phyloP scores from a whole-genome alignment of 2,329 filamentous ascomycete genomes.

The Monosporascus cannonballus region DNA sequence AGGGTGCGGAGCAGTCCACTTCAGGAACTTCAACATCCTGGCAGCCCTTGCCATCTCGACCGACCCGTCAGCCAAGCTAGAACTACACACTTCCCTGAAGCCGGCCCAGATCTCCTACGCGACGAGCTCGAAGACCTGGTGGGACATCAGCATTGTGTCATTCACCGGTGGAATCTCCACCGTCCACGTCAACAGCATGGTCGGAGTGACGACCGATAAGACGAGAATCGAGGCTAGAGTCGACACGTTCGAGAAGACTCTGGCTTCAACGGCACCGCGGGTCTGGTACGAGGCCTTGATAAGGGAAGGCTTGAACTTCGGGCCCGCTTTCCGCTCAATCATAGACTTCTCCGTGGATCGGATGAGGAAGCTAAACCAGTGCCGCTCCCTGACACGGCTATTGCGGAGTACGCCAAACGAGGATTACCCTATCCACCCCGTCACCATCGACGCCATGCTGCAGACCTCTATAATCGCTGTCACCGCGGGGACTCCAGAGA shows the following conservation, averaged over 20 bases:
- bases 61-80: neutral
- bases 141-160: constrained; percentile 5
- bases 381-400: constrained; percentile 2
- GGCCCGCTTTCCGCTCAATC: constrained; percentile 6
- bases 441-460: constrained; percentile 7
- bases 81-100: constrained; percentile 3
- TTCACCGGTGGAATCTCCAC: neutral
- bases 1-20: neutral
- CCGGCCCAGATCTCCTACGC: constrained; percentile 1
- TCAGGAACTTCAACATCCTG: constrained; percentile 12
- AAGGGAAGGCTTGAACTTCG: constrained; percentile 8
- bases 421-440: constrained; percentile 5
- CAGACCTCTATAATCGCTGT: constrained; percentile 2
- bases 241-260: neutral
- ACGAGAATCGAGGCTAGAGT: neutral
- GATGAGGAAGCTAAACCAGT: neutral
- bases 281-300: constrained; percentile 11
- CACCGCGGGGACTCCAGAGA: constrained; percentile 1
- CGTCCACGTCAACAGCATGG: constrained; percentile 3
- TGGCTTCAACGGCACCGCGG: constrained; percentile 6
- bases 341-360: constrained; percentile 2
- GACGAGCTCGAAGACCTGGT: constrained; percentile 2
- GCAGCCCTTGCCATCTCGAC: constrained; percentile 1
- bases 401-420: neutral
- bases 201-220: neutral